Evolutionary conservation across 176 grass and related monocot genomes (phyloP).

Genomic region (Pontederia paniculata): DNA sequence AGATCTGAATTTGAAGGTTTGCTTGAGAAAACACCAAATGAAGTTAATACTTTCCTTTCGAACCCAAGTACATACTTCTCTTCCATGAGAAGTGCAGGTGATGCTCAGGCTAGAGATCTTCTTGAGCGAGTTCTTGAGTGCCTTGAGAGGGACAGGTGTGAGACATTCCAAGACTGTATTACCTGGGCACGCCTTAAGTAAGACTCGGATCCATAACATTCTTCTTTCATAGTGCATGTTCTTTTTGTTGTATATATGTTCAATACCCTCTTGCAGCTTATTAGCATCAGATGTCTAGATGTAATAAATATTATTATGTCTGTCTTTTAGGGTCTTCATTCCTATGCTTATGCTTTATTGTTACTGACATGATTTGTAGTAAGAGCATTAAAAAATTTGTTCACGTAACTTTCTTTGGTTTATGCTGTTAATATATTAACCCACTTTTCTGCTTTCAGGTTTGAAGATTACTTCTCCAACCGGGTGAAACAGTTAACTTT

Average conservation of each 20-base stretch:
- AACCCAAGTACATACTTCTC: slow-evolving; percentile 50
- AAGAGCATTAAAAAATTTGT: neutral
- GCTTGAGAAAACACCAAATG: slow-evolving; percentile 80
- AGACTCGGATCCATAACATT: slow-evolving; percentile 16
- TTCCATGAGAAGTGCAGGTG: slow-evolving; percentile 58
- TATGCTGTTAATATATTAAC: too few species aligned
- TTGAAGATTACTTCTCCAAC: slow-evolving; percentile 87
- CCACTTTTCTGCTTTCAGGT: slow-evolving; percentile 23
- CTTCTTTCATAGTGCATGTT: neutral
- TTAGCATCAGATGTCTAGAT: too few species aligned
- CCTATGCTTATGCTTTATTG: neutral
- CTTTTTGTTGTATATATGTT: neutral
- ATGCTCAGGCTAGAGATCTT: slow-evolving; percentile 76
- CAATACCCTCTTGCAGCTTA: neutral
- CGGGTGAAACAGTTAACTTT: slow-evolving; percentile 79
- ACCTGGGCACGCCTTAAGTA: slow-evolving; percentile 80
- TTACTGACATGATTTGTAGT: neutral
- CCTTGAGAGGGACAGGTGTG: slow-evolving; percentile 62
- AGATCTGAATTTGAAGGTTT: slow-evolving; percentile 93
- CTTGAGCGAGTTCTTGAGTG: slow-evolving; percentile 81
- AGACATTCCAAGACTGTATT: slow-evolving; percentile 87
- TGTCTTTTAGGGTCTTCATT: neutral
- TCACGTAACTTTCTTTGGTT: neutral
- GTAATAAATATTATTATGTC: neutral
- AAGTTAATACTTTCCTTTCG: slow-evolving; percentile 72